These are phyloP conservation scores for Termitomyces sp. DNA, from an alignment of 768 basidiomycete species.

Conservation along the genomic window DNA sequence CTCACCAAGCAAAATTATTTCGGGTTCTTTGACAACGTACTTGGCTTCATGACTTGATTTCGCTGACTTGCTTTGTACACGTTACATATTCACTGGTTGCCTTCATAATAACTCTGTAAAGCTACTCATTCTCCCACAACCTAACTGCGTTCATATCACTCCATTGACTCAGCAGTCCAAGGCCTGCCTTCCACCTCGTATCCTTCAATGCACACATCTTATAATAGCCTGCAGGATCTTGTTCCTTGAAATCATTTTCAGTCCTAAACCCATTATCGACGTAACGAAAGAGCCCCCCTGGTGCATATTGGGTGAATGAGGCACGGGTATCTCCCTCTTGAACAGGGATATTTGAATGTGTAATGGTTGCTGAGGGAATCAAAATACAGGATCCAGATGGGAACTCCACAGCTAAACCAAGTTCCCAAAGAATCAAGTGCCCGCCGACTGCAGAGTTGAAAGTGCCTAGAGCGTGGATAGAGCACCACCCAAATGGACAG, in stretches of 20 bases:
- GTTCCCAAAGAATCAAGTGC: slow-evolving; percentile 25
- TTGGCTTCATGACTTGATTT: no score
- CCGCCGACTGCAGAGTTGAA: no score
- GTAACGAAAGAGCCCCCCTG: slow-evolving; percentile 25
- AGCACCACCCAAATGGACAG: slow-evolving; percentile 26
- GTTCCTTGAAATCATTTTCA: background rate
- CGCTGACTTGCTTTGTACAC: no score
- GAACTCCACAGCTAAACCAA: slow-evolving; percentile 14
- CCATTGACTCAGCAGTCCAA: no score
- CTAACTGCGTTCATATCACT: no score
- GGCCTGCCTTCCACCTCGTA: background rate
- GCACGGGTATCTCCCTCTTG: slow-evolving; percentile 12
- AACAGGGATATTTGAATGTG: slow-evolving; percentile 23
- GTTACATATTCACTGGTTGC: no score
- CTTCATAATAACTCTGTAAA: no score
- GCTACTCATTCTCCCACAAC: no score
- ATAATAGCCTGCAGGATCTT: background rate
- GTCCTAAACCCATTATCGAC: slow-evolving; percentile 18
- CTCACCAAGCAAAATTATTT: no score
- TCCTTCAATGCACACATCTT: background rate
- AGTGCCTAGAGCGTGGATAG: slow-evolving; percentile 26
- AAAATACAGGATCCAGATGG: slow-evolving; percentile 20
- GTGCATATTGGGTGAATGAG: slow-evolving; percentile 25
- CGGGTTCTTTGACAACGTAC: no score
- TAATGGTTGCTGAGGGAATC: slow-evolving; percentile 23